phyloP scores from a whole-genome alignment of 129 eudicot genomes.

The Calendula officinalis region DNA sequence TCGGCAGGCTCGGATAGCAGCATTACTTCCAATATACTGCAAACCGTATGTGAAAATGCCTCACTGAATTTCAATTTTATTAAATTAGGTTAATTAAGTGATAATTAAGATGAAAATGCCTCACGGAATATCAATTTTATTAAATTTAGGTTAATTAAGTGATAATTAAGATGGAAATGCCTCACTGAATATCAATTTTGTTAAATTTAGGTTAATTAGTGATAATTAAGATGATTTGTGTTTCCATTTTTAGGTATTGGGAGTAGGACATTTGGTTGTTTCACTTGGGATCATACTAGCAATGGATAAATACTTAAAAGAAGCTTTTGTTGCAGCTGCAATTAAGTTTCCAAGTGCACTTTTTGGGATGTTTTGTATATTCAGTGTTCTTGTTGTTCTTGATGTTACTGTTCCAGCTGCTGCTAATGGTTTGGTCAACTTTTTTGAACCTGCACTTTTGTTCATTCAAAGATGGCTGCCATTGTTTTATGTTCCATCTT shows the following conservation, averaged over 20 bases:
- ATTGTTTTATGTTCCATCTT: constrained; percentile 91
- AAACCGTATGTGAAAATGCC: constrained; percentile 32
- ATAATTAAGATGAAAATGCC: neutral
- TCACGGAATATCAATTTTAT: no score
- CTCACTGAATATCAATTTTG: neutral
- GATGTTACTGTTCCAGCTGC: constrained; percentile 78
- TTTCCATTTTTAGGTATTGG: constrained; percentile 44
- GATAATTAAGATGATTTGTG: constrained; percentile 8
- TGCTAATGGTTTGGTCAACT: constrained; percentile 64
- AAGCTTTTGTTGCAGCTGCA: constrained; percentile 85
- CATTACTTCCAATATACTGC: constrained; percentile 42
- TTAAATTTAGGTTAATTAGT: neutral
- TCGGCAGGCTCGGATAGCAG: constrained; percentile 48
- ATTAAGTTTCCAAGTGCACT: constrained; percentile 97
- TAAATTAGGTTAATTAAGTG: neutral
- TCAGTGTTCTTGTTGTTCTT: constrained; percentile 67
- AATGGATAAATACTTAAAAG: constrained; percentile 67
- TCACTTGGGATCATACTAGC: constrained; percentile 90
- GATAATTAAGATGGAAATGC: neutral
- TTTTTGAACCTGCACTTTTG: constrained; percentile 91
- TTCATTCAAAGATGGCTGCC: constrained; percentile 99
- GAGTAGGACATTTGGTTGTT: constrained; percentile 72
- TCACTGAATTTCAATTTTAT: neutral
- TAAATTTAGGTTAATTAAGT: no score
- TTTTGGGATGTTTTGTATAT: constrained; percentile 97